A percentile compares a stretch with the other conserved stretches of the same genome.
Evolutionary conservation across 352 stramenopile genomes (phyloP).

Genomic region (Pythium aphanidermatum): DNA sequence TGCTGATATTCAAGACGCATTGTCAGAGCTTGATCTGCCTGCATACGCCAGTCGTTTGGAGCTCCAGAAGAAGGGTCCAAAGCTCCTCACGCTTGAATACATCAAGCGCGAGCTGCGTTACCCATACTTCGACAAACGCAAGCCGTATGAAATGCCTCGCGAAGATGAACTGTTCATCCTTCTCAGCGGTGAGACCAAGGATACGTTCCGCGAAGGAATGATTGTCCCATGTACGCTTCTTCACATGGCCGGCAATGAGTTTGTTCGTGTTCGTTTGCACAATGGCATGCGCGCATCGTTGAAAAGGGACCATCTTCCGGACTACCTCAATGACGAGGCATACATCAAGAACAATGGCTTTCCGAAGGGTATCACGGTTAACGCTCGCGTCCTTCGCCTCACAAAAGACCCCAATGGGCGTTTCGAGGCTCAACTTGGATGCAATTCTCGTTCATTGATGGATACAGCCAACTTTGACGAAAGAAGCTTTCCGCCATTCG

Average conservation of each 20-base stretch:
- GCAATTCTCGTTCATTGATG: constrained; percentile 65
- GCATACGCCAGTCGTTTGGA: constrained; percentile 83
- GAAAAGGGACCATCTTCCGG: constrained; percentile 64
- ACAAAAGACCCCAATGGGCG: constrained; percentile 66
- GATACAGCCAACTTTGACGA: constrained; percentile 68
- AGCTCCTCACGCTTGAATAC: constrained; percentile 81
- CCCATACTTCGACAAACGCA: constrained; percentile 85
- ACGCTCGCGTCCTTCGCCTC: constrained; percentile 74
- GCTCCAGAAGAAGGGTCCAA: constrained; percentile 86
- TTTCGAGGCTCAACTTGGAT: constrained; percentile 72
- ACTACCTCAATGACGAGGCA: constrained; percentile 49
- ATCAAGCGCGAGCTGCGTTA: constrained; percentile 88
- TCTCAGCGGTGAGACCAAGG: constrained; percentile 74
- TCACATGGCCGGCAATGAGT: constrained; percentile 72
- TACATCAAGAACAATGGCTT: constrained; percentile 38
- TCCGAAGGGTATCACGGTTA: constrained; percentile 83
- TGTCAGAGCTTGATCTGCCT: constrained; percentile 83
- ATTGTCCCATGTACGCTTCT: constrained; percentile 81
- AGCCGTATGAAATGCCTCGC: constrained; percentile 78
- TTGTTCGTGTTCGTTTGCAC: constrained; percentile 80
- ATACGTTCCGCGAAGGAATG: constrained; percentile 80
- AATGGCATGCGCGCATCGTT: constrained; percentile 80
- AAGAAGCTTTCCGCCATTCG: constrained; percentile 46
- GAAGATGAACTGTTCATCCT: constrained; percentile 86
- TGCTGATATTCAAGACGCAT: constrained; percentile 79